Base-by-base conservation (phyloP, 306 rosid genomes). In the Sphenostylis stenocarpa region DNA sequence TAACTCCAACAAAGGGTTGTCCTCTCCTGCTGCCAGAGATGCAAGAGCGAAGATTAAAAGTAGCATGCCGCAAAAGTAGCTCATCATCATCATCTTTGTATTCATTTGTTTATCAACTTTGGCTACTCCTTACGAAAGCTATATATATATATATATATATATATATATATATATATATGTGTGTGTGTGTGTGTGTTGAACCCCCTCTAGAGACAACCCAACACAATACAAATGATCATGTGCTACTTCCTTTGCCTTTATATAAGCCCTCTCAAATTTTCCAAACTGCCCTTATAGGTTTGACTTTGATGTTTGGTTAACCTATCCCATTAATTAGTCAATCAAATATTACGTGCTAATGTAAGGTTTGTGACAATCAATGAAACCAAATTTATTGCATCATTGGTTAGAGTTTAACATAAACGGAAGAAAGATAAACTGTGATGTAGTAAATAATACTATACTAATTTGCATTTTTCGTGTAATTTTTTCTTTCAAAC, bases 81-180 rank as follows among this genome's bases (percentile, higher is more conserved):
- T 70, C 91, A 83, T 90, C 76, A 14, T 90, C 76, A 14, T 87
- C 77, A 15, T 87, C 77, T 61, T 55, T 72, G 17, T 77, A 17
- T 58, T 56, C 1, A 15, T 75, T 58, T 45, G 53, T 65, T 48
- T 83, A 47, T 80, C 66, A 38, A 38, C 82, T 58, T 84, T 33
- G 7, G 48, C 21, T 38, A 38, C 43, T 71, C n/a, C n/a, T 77
- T 64, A 77, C 75, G 79, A 75, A 74, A 26, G 41, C 11, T 41
- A 41, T 41, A 39, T 39, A 38, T 36, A 72, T 77, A 16, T n/a
- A n/a, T n/a, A n/a, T n/a, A n/a, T n/a, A n/a, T n/a, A n/a, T n/a
- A n/a, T n/a, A n/a, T n/a, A n/a, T n/a, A n/a, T n/a, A n/a, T n/a
- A n/a, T n/a, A n/a, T n/a, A n/a, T n/a, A n/a, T n/a, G n/a, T n/a